phyloP scores from a whole-genome alignment of 495 filamentous ascomycete genomes.

The Xylaria acuta region DNA sequence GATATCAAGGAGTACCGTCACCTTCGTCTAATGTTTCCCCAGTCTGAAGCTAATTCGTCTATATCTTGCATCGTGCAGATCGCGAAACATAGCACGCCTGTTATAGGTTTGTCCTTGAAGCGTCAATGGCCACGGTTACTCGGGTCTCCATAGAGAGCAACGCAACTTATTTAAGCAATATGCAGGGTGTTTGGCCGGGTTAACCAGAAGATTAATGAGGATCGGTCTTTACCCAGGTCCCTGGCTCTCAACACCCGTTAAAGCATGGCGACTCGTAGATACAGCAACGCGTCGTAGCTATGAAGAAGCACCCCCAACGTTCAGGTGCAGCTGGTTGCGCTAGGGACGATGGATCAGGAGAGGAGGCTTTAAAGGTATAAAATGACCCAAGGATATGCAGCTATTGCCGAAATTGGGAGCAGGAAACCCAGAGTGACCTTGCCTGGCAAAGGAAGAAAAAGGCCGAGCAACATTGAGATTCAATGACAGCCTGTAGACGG shows the following conservation, averaged over 20 bases:
- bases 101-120: slow-evolving; percentile 4
- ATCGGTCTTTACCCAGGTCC: slow-evolving; percentile 8
- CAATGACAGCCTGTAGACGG: slow-evolving; percentile 43
- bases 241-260: neutral
- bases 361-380: slow-evolving; percentile 14
- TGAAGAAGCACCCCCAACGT: slow-evolving; percentile 33
- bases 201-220: neutral
- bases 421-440: slow-evolving; percentile 30
- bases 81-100: slow-evolving; percentile 9
- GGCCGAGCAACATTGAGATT: slow-evolving; percentile 32
- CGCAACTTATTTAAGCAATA: slow-evolving; percentile 10
- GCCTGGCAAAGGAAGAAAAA: slow-evolving; percentile 29
- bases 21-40: slow-evolving; percentile 5
- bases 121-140: neutral
- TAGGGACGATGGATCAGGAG: slow-evolving; percentile 27
- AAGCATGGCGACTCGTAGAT: neutral
- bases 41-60: slow-evolving; percentile 6
- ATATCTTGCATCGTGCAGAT: slow-evolving; percentile 11
- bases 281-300: neutral
- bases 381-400: slow-evolving; percentile 30
- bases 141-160: neutral
- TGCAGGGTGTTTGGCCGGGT: slow-evolving; percentile 4
- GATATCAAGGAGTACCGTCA: neutral
- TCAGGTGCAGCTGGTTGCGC: slow-evolving; percentile 28
- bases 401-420: slow-evolving; percentile 34